Evolutionary conservation across 257 asterid species (phyloP).

Genomic region (Primulina huaijiensis): DNA sequence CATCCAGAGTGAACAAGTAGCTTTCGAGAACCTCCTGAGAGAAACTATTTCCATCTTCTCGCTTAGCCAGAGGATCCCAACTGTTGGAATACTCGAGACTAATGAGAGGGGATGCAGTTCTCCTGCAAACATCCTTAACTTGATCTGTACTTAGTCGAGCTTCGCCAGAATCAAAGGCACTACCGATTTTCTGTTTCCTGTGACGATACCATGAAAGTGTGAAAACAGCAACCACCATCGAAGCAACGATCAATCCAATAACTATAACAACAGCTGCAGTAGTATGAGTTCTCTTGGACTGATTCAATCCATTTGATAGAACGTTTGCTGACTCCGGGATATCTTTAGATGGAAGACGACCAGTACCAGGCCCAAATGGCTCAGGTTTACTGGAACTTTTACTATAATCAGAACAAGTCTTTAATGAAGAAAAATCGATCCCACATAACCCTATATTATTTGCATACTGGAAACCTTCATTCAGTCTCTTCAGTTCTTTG

Average conservation of each 20-base stretch:
- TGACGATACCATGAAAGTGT: conserved; percentile 72
- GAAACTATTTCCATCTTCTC: conserved; percentile 49
- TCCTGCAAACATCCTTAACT: conserved; percentile 50
- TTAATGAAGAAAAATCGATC: conserved; percentile 44
- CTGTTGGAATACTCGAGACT: conserved; percentile 75
- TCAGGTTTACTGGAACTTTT: conserved; percentile 51
- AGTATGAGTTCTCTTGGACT: conserved; percentile 43
- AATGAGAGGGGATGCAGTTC: conserved; percentile 82
- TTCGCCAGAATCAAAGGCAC: conserved; percentile 55
- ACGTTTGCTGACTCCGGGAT: conserved; percentile 84
- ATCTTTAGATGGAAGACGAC: conserved; percentile 56
- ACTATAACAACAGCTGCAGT: conserved; percentile 39
- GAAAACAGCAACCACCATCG: conserved; percentile 49
- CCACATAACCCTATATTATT: conserved; percentile 84
- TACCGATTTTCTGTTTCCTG: conserved; percentile 69
- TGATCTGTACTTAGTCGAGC: conserved; percentile 67
- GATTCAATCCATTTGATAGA: conserved; percentile 30
- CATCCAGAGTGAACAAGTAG: conserved; percentile 79
- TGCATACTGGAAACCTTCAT: conserved; percentile 74
- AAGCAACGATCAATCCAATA: conserved; percentile 37
- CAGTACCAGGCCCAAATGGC: conserved; percentile 57
- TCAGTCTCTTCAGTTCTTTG: conserved; percentile 75
- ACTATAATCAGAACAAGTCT: conserved; percentile 47
- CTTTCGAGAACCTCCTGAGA: conserved; percentile 83
- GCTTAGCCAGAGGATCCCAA: conserved; percentile 84